Evolutionary conservation across 768 basidiomycete genomes (phyloP), one percentile per base, ranked within the genome.

Genomic region (Dioszegia aurantiaca): DNA sequence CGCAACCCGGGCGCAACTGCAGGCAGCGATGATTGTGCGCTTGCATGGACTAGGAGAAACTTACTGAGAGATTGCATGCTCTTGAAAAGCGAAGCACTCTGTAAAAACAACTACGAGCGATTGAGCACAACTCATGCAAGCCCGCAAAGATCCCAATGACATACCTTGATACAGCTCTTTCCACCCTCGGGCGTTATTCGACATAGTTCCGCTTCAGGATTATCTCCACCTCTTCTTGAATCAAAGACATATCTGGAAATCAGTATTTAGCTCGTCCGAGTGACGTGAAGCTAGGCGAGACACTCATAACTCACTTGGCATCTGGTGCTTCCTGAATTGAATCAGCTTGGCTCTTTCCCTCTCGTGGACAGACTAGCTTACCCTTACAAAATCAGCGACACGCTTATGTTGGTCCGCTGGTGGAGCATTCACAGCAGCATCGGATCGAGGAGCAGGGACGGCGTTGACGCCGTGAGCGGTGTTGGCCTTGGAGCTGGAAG

Each of bases 41-140:
- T n/a, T n/a, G n/a, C n/a, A n/a, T 16, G 24, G n/a, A 52, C 3
- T 19, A 52, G 26, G 5, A 37, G 2, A 14, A 24, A 57, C 69
- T 61, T 30, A 73, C 72, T 62, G n/a, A 73, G 56, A 14, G 49
- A 37, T 55, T 73, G 72, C 72, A 73, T 73, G 58, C 72, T 73
- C 61, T 73, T 73, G 60, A 73, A 73, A 24, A 73, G 49, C 0
- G 72, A 65, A 30, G 60, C 58, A 46, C 65, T 68, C 23, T 70
- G 60, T 52, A 73, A 48, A 11, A 59, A 64, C 28, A 73, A 57
- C 72, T 73, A 41, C n/a, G n/a, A 39, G 47, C 21, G 5, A 36
- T 58, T 10, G 30, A 43, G 45, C 19, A 27, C n/a, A n/a, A n/a
- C n/a, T n/a, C n/a, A n/a, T n/a, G n/a, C n/a, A n/a, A n/a, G n/a